Evolutionary conservation across 2,329 filamentous ascomycete species (phyloP).

Genomic region (Talaromyces verruculosus): DNA sequence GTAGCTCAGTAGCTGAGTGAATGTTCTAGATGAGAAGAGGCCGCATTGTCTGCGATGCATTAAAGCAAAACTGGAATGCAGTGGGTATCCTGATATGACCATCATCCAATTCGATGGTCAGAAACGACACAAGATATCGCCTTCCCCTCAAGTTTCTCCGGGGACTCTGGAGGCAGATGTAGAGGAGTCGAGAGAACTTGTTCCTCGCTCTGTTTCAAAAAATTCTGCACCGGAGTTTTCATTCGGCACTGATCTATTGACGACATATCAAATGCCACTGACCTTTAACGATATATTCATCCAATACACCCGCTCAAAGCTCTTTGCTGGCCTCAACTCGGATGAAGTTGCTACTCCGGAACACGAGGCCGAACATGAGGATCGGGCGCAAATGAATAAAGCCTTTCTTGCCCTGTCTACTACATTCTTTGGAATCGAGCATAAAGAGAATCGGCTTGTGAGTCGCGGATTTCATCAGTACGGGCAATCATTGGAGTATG

Average conservation of each 20-base stretch:
- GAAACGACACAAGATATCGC: neutral
- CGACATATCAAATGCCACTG: neutral
- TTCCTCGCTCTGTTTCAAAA: neutral
- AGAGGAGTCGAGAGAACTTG: neutral
- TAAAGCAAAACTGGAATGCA: constrained; percentile 13
- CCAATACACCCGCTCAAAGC: constrained; percentile 10
- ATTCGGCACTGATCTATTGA: neutral
- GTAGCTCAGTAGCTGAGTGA: neutral
- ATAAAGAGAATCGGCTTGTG: constrained; percentile 12
- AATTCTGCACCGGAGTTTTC: neutral
- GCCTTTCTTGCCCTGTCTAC: constrained; percentile 11
- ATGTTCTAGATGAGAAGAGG: constrained; percentile 1
- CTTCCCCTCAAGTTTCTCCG: neutral
- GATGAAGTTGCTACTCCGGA: neutral
- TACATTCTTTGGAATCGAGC: constrained; percentile 18
- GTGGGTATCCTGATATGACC: constrained; percentile 12
- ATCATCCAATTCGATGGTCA: constrained; percentile 19
- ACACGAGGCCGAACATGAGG: neutral
- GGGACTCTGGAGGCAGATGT: neutral
- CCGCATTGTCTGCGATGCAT: constrained; percentile 14
- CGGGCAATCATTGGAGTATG: neutral
- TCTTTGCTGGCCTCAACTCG: neutral
- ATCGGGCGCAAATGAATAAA: neutral
- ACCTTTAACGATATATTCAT: constrained; percentile 12
- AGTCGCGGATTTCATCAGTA: constrained; percentile 8